Conservation (phyloP, 1,284 basidiomycete genomes). For the Sanghuangporus baumii region DNA sequence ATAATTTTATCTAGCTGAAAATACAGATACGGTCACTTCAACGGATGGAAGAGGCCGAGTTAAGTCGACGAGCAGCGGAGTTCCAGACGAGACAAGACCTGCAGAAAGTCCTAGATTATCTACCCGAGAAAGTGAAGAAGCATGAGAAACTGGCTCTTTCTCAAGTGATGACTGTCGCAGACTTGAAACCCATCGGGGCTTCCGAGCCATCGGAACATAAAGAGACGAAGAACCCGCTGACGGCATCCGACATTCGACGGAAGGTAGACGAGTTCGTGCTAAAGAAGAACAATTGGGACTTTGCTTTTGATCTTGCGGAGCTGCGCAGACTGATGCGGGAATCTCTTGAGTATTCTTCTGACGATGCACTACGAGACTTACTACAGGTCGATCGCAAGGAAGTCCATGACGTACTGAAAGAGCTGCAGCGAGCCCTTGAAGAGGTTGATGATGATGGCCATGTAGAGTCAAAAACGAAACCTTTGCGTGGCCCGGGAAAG, state of each 20-base stretch:
- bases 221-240: neutral
- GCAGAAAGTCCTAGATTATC: constrained; percentile 22
- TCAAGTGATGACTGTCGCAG: constrained; percentile 27
- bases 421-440: neutral
- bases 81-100: constrained; percentile 19
- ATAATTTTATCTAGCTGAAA: neutral
- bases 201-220: neutral
- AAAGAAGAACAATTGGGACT: constrained; percentile 52
- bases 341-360: constrained; percentile 51
- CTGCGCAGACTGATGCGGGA: constrained; percentile 51
- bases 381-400: constrained; percentile 60
- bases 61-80: constrained; percentile 16
- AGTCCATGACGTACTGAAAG: constrained; percentile 72
- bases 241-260: neutral
- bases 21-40: constrained; percentile 53
- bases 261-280: constrained; percentile 9
- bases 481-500: neutral
- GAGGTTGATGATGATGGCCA: constrained; percentile 46
- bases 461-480: constrained; percentile 43
- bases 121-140: constrained; percentile 22
- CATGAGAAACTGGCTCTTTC: constrained; percentile 4
- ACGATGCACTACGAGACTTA: constrained; percentile 56
- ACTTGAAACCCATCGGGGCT: neutral
- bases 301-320: constrained; percentile 48
- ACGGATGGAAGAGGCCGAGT: constrained; percentile 37